Conservation (phyloP, 345 rosid genomes). For the Turnera subulata region DNA sequence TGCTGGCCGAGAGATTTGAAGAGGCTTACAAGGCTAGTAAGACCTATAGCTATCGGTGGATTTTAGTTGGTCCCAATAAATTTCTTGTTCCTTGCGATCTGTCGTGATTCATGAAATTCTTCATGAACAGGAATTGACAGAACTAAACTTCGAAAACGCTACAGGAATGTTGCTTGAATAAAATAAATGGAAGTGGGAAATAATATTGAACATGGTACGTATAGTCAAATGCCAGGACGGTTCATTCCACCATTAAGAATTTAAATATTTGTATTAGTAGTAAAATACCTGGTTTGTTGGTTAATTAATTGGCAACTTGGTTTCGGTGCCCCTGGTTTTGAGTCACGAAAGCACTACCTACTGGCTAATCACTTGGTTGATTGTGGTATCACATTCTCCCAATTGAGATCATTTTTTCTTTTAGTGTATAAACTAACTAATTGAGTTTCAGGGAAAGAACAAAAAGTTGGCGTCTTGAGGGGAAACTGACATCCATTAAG, state of each 20-base stretch:
- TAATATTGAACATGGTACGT: conserved; percentile 3
- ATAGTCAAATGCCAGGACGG: conserved; percentile 6
- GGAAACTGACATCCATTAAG: neutral
- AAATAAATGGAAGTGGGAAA: neutral
- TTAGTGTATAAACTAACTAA: no score
- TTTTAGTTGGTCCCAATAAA: neutral
- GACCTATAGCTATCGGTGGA: neutral
- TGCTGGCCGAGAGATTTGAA: neutral
- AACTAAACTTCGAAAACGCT: neutral
- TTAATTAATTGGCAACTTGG: conserved; percentile 19
- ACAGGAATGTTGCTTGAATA: neutral
- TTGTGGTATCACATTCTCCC: conserved; percentile 13
- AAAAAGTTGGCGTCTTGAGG: neutral
- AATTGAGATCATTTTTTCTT: conserved; percentile 7
- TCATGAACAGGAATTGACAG: conserved; percentile 1
- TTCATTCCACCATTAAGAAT: neutral
- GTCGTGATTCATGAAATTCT: conserved; percentile 16
- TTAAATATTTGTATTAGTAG: neutral
- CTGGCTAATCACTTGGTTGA: neutral
- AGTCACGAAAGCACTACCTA: conserved; percentile 25
- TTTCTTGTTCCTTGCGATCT: conserved; percentile 8
- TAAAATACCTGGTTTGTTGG: conserved; percentile 2
- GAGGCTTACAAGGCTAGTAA: neutral
- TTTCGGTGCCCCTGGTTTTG: conserved; percentile 22
- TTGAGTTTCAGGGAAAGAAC: no score